Base-by-base conservation (phyloP, 257 asterid species). In the Solanum pennellii region DNA sequence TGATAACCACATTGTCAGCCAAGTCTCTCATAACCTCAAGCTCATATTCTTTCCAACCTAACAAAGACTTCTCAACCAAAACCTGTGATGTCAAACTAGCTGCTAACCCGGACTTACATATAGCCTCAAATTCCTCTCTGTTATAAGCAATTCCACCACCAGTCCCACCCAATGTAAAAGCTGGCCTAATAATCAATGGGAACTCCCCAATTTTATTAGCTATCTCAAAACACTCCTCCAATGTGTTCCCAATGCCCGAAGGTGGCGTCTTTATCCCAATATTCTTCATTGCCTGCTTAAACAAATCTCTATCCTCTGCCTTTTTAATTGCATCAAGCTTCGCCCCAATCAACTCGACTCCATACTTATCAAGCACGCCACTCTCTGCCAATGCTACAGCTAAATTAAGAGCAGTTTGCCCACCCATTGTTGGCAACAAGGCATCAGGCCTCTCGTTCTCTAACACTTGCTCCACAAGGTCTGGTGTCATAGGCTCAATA, bases 141-240 rank as follows among this genome's bases (percentile, higher is more conserved):
- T 97, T 97, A 82, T 97, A 97, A 23, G 99, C 98, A 91, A 97
- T 97, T 77, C 99, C 99, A 87, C 99, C 99, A 29, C 99, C 99
- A 0, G 98, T 97, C 62, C 99, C 99, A 65, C 99, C 99, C 86
- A 97, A 90, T 0, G 99, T 97, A 88, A 94, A 97, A 8, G 99
- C 99, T 1, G 99, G 99, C 71, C 99, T 90, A 86, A 97, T 97
- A 86, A 97, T 97, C 93, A 97, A 88, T 3, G 99, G 99, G 86
- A 95, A 97, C 92, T 96, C 99, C 72, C 99, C 99, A 60, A 97
- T 97, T 1, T 90, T 87, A 33, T 87, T 88, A 13, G 99, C 99
- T 88, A 96, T 97, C 15, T 94, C 94, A 25, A 95, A 80, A 86
- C 99, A 97, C 86, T 94, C 98, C 84, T 97, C 99, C 85, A 96